Evolutionary conservation across 352 stramenopile species (phyloP), one percentile per base, ranked within the genome.

Genomic region (Globisporangium okanoganense): DNA sequence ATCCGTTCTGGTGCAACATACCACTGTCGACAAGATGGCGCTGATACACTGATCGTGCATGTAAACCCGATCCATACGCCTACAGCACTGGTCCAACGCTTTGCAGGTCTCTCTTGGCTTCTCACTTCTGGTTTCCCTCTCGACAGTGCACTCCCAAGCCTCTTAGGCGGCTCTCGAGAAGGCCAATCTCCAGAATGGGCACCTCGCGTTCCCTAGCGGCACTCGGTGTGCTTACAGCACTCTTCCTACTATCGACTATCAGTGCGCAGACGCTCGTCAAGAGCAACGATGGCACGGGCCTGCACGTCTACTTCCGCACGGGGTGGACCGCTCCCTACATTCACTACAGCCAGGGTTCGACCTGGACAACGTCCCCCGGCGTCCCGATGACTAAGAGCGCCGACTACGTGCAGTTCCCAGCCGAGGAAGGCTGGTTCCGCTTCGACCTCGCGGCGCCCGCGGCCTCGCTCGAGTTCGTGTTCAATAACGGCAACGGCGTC

Each of bases 361-460:
- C 62, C 16, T 83, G 74, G 74, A 80, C 71, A 1, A 66, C 65
- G 14, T 50, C 59, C 1, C 70, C 74, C 0, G 74, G 74, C 16
- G 43, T 73, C 45, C 52, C 50, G 35, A 83, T 87, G 73, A 44
- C 29, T 2, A 36, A 59, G 29, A 83, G 74, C 49, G 69, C 58
- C 7, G 64, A 73, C 54, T 45, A 25, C 5, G 62, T 66, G 44
- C 70, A 76, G 38, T 83, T 80, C 57, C 73, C 74, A 18, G 18
- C 67, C 6, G 61, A 55, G 3, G 68, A 71, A 35, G 72, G 72
- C 36, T 86, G 76, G 76, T 86, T 72, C 57, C 52, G 66, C n/a
- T 76, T 73, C 33, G 63, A 61, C 40, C 41, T 83, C 31, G 49
- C 67, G 4, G 60, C 64, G 3, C 56, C 67, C 3, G 56, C 60